Evolutionary conservation across 495 filamentous ascomycete species (phyloP).

Genomic region (Lepidopterella palustris): DNA sequence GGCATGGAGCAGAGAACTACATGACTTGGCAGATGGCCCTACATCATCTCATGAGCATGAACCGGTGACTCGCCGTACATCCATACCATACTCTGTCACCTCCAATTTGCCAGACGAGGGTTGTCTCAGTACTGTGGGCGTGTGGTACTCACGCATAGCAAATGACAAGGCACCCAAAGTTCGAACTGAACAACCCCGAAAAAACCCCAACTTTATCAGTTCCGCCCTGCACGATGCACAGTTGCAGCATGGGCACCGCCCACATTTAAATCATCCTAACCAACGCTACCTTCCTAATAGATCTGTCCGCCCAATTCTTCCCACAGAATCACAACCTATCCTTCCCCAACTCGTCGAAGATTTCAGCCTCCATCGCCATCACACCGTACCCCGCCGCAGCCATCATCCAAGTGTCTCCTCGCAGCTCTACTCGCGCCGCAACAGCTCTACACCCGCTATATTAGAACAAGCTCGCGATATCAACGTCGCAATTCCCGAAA

Average conservation of each 20-base stretch:
- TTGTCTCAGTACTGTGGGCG: no score
- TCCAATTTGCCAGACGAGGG: no score
- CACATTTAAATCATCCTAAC: background rate
- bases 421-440: background rate
- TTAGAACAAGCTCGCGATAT: background rate
- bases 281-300: background rate
- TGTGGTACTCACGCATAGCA: no score
- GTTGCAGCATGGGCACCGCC: background rate
- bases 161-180: no score
- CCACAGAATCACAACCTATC: background rate
- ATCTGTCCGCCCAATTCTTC: background rate
- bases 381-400: background rate
- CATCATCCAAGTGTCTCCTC: background rate
- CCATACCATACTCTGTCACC: no score
- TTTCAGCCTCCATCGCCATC: conserved; percentile 4
- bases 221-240: background rate
- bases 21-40: background rate
- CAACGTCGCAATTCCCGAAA: conserved; percentile 2
- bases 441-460: conserved; percentile 8
- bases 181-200: no score
- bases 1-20: background rate
- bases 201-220: background rate
- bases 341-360: background rate
- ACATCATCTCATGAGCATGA: background rate
- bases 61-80: no score